phyloP scores from a whole-genome alignment of 129 eudicot species.

The Sambucus nigra region DNA sequence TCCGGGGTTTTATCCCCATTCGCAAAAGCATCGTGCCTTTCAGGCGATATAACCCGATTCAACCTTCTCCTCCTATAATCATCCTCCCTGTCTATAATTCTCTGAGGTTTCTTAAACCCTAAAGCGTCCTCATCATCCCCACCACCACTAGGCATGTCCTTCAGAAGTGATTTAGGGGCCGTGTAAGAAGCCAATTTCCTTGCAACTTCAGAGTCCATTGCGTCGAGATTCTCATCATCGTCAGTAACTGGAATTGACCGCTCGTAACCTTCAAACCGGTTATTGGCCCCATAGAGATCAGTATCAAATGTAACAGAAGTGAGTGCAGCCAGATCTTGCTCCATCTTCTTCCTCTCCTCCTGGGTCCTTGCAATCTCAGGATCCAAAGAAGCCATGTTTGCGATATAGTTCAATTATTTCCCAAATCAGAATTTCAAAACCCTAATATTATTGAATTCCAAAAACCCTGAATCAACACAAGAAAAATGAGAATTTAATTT shows the following conservation, averaged over 20 bases:
- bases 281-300: slow-evolving; percentile 53
- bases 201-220: slow-evolving; percentile 57
- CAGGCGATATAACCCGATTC: slow-evolving; percentile 78
- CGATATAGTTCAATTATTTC: not conserved
- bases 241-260: slow-evolving; percentile 70
- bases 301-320: slow-evolving; percentile 66
- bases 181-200: slow-evolving; percentile 70
- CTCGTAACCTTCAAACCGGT: slow-evolving; percentile 54
- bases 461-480: no score
- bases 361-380: slow-evolving; percentile 67
- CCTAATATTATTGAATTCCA: no score
- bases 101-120: slow-evolving; percentile 47
- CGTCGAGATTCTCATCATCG: slow-evolving; percentile 59
- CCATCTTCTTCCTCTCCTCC: slow-evolving; percentile 87
- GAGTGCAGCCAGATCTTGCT: slow-evolving; percentile 56
- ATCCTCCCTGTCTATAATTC: slow-evolving; percentile 65
- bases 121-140: slow-evolving; percentile 42
- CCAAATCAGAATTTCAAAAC: not conserved
- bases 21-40: slow-evolving; percentile 82
- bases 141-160: slow-evolving; percentile 51
- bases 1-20: slow-evolving; percentile 88
- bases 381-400: slow-evolving; percentile 36
- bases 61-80: slow-evolving; percentile 77
- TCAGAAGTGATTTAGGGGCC: slow-evolving; percentile 63
- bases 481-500: no score